These are phyloP conservation scores for Ustilago crameri DNA, from an alignment of 1,284 basidiomycete species.

Conservation along the genomic window DNA sequence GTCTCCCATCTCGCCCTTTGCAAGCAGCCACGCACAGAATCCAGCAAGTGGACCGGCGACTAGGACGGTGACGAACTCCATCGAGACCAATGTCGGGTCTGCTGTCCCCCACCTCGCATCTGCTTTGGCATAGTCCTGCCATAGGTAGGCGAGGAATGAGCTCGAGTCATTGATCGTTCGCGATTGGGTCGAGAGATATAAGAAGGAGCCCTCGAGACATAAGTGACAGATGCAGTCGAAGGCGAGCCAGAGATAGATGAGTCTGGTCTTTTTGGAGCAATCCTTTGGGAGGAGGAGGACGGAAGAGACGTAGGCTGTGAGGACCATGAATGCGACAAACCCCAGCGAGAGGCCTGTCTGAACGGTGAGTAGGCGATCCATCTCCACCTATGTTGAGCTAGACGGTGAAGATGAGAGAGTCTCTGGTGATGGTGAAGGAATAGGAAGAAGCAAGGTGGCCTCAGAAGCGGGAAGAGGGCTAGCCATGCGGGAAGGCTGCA, in stretches of 20 bases:
- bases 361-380: slow-evolving; percentile 42
- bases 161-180: slow-evolving; percentile 48
- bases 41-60: slow-evolving; percentile 58
- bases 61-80: slow-evolving; percentile 61
- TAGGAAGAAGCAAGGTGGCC: slow-evolving; percentile 5
- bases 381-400: background rate
- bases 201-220: slow-evolving; percentile 59
- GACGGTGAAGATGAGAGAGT: slow-evolving; percentile 6
- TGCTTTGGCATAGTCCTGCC: slow-evolving; percentile 62
- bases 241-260: slow-evolving; percentile 60
- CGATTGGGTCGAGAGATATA: slow-evolving; percentile 51
- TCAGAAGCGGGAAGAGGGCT: background rate
- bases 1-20: slow-evolving; percentile 16
- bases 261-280: slow-evolving; percentile 23
- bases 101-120: slow-evolving; percentile 58
- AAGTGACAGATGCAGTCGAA: slow-evolving; percentile 62
- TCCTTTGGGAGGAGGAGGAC: slow-evolving; percentile 11
- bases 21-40: slow-evolving; percentile 53
- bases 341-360: slow-evolving; percentile 48
- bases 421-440: slow-evolving; percentile 1
- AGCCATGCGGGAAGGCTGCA: background rate
- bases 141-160: slow-evolving; percentile 57
- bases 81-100: slow-evolving; percentile 55
- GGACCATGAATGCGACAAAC: slow-evolving; percentile 45
- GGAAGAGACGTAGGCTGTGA: slow-evolving; percentile 25